Conservation (phyloP, 164 flowering plant species). For the Saururus chinensis region DNA sequence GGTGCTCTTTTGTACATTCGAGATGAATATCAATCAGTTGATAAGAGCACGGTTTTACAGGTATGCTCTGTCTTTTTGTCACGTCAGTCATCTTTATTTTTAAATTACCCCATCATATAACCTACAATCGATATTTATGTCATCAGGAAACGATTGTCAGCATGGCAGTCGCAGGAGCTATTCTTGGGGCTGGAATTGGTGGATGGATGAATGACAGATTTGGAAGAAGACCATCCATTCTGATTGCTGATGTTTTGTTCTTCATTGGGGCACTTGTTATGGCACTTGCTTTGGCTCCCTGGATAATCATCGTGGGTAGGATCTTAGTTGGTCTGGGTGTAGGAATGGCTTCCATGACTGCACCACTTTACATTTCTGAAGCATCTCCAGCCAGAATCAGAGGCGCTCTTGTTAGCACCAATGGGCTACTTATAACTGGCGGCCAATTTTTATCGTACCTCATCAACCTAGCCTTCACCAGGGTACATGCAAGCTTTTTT, state of each 20-base stretch:
- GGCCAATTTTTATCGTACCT: slow-evolving; percentile 71
- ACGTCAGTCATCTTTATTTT: background rate
- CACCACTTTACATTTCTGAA: slow-evolving; percentile 62
- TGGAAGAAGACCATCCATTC: slow-evolving; percentile 34
- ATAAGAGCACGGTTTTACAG: slow-evolving; percentile 7
- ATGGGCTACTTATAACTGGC: slow-evolving; percentile 60
- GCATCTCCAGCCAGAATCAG: slow-evolving; percentile 53
- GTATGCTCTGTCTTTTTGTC: background rate
- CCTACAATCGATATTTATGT: background rate
- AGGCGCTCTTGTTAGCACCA: slow-evolving; percentile 60
- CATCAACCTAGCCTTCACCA: slow-evolving; percentile 56
- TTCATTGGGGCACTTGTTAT: slow-evolving; percentile 49
- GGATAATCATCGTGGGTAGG: slow-evolving; percentile 41
- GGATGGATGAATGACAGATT: slow-evolving; percentile 48
- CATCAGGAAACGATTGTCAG: slow-evolving; percentile 57
- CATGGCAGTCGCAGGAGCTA: slow-evolving; percentile 64
- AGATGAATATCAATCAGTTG: slow-evolving; percentile 7
- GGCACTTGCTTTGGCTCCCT: slow-evolving; percentile 45
- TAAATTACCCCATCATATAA: background rate
- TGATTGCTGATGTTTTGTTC: slow-evolving; percentile 51
- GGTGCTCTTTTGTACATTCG: slow-evolving; percentile 11
- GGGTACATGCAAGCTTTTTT: slow-evolving; percentile 17
- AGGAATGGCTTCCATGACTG: slow-evolving; percentile 64
- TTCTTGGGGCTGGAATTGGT: slow-evolving; percentile 53
- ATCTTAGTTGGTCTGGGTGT: slow-evolving; percentile 56